A percentile compares a stretch with the other conserved stretches of the same genome.
These are phyloP conservation scores for Arthroderma uncinatum DNA, from an alignment of 2,329 filamentous ascomycete genomes.

Conservation along the genomic window DNA sequence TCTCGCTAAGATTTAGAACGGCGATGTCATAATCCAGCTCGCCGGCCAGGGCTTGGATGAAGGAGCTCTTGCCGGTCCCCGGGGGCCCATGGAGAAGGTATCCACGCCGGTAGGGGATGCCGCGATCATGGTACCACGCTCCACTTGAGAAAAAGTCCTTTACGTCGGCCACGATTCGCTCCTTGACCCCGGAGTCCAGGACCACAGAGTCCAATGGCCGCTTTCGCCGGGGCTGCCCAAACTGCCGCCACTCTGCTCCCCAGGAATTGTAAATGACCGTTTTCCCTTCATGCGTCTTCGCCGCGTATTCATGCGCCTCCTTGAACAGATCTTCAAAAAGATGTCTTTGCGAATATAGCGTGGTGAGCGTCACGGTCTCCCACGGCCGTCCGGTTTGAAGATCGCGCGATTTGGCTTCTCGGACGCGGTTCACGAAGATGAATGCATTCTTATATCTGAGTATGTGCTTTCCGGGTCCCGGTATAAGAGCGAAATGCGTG, in stretches of 20 bases:
- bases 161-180: conserved; percentile 68
- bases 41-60: conserved; percentile 91
- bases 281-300: conserved; percentile 75
- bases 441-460: conserved; percentile 79
- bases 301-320: conserved; percentile 72
- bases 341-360: conserved; percentile 76
- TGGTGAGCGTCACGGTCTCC: conserved; percentile 86
- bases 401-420: conserved; percentile 69
- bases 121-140: conserved; percentile 87
- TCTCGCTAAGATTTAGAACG: conserved; percentile 81
- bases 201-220: conserved; percentile 80
- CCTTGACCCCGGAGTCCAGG: conserved; percentile 70
- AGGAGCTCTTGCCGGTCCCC: conserved; percentile 86
- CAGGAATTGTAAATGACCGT: conserved; percentile 82
- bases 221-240: conserved; percentile 77
- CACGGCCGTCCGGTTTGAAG: conserved; percentile 77
- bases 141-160: conserved; percentile 67
- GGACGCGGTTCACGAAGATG: conserved; percentile 74
- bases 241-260: conserved; percentile 71
- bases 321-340: conserved; percentile 83
- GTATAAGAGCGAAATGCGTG: conserved; percentile 78
- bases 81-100: conserved; percentile 84
- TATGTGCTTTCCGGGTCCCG: conserved; percentile 80
- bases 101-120: conserved; percentile 81
- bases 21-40: conserved; percentile 85